Evolutionary conservation across 2,329 filamentous ascomycete species (phyloP), one percentile per base, ranked within the genome.

Genomic region (Triangularia setosa): DNA sequence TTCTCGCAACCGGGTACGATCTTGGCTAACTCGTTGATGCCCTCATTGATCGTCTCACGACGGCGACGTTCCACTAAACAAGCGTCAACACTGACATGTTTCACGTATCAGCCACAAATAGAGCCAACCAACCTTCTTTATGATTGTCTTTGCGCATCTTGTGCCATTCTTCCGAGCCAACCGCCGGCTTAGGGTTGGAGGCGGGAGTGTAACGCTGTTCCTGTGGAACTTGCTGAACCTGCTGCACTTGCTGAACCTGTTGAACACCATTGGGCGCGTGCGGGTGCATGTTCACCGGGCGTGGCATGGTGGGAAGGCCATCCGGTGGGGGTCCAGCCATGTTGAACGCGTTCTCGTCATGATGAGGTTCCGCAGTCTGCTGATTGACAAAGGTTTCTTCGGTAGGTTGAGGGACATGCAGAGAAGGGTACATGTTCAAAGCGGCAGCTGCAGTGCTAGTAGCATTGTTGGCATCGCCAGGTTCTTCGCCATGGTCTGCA

Each of bases 151-250:
- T 95, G 67, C 95, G 88, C 72, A 96, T 89, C 76, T 96, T 96
- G 77, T 99, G 95, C 95, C 95, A 99, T 77, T 98, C 94, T 61
- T 96, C 92, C 1, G 93, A 95, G 2, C 95, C 95, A n/a, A 98
- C 95, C 6, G 89, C 87, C 7, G 93, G 93, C 77, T 97, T 98
- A 4, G 68, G 61, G 28, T 65, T 69, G 68, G 75, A 77, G 73
- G 83, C 76, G 74, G 58, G 25, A 6, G 72, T 33, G 76, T 73
- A 69, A 78, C 81, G 66, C 75, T 71, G 69, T 65, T 69, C 65
- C 9, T 30, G 33, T 9, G 35, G 57, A 16, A 59, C 57, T 24
- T 59, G 30, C 27, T 59, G 57, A 59, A 59, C 30, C 57, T 44
- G 58, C 9, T 33, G 58, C 40, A 27, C 58, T 48, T 52, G 58